Evolutionary conservation across 208 protist genomes (phyloP), one percentile per base, ranked within the genome.

Genomic region (Herpetomonas muscarum): DNA sequence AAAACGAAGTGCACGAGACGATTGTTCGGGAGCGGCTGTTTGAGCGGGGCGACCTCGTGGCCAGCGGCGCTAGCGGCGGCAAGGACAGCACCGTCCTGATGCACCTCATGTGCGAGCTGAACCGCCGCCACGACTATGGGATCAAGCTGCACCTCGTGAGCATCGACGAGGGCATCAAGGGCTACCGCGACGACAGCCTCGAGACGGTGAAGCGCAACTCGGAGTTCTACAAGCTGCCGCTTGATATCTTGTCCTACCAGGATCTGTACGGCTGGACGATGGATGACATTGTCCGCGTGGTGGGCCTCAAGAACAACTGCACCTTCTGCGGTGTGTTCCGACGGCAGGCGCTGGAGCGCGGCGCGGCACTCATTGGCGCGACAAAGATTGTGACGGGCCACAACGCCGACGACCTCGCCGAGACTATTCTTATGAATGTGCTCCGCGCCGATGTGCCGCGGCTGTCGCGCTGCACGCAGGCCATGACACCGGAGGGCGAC

Each of bases 341-440:
- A 9, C 76, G 98, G 19, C 96, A 99, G 59, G 96, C 97, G 3
- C 83, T 99, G 0, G 95, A 98, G 64, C 73, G 93, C 17, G 98
- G 97, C 3, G 94, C 97, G 4, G 74, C 62, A 5, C 55, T 96
- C 19, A 60, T 97, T 3, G 70, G 76, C 2, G 96, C 87, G 2
- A 84, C 90, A 55, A 96, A 97, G 47, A 95, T 99, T 42, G 97
- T 91, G 0, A 98, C 97, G 1, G 98, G 98, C 12, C 98, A 99
- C 73, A 99, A 99, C 81, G 98, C 97, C 1, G 98, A 99, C 62
- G 98, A 99, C 67, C 81, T 94, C 34, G 98, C 98, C 25, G 98
- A 99, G 64, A 99, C 98, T 32, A 90, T 99, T 46, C 73, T 99
- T 12, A 98, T 99, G 92, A 99, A 98, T 62, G 61, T 96, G 7